A percentile compares a stretch with the other conserved stretches of the same genome.
Evolutionary conservation across 371 early-diverging fungal species (phyloP).

Genomic region (Mortierella sp.): DNA sequence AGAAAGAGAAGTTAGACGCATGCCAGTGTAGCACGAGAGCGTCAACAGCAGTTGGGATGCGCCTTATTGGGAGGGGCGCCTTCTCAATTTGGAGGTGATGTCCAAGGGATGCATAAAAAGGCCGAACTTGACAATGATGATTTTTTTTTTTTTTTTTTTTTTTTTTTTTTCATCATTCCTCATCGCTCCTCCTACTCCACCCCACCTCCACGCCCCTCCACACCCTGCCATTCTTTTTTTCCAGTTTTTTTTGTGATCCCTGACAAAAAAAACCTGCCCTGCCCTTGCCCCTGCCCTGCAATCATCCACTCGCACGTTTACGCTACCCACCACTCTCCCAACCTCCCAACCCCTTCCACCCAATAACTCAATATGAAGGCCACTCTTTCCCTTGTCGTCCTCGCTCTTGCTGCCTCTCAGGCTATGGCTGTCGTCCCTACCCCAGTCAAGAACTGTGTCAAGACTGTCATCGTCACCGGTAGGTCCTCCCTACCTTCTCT

Average conservation of each 20-base stretch:
- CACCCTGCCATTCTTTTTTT: conserved; percentile 14
- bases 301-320: neutral
- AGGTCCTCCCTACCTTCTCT: conserved; percentile 6
- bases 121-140: neutral
- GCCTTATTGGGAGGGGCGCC: no score
- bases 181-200: neutral
- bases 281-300: no score
- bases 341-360: neutral
- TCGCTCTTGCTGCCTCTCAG: conserved; percentile 33
- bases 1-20: no score
- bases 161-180: neutral
- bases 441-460: conserved; percentile 32
- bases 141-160: neutral
- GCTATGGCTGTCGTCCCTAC: conserved; percentile 40
- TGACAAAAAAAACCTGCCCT: conserved; percentile 7
- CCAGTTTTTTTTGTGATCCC: conserved; percentile 16
- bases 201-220: conserved; percentile 1
- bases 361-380: conserved; percentile 22
- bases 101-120: neutral
- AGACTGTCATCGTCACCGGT: conserved; percentile 27
- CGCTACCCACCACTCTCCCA: neutral
- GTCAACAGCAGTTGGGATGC: no score
- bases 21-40: no score
- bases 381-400: conserved; percentile 24
- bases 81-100: neutral